phyloP scores from a whole-genome alignment of 768 basidiomycete genomes.

The Agrocybe pediades region DNA sequence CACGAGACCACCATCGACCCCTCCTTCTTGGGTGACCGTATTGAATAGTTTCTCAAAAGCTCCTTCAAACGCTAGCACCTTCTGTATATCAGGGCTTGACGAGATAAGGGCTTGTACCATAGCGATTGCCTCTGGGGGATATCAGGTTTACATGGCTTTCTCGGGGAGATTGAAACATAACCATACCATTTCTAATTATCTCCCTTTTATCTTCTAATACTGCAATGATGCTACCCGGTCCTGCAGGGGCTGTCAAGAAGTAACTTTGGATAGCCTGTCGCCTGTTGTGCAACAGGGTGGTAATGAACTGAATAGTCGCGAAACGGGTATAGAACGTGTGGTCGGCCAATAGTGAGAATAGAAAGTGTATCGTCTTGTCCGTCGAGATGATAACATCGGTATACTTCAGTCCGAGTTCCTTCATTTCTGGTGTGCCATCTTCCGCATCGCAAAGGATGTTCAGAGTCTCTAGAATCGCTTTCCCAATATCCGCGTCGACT shows the following conservation, averaged over 20 bases:
- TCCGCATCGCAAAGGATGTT: slow-evolving; percentile 82
- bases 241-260: slow-evolving; percentile 84
- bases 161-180: neutral
- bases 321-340: slow-evolving; percentile 85
- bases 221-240: slow-evolving; percentile 70
- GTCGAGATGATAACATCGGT: slow-evolving; percentile 78
- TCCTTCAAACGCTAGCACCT: slow-evolving; percentile 94
- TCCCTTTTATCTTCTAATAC: slow-evolving; percentile 85
- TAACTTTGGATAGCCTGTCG: slow-evolving; percentile 84
- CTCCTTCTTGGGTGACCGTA: slow-evolving; percentile 85
- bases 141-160: neutral
- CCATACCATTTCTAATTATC: slow-evolving; percentile 81
- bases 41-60: slow-evolving; percentile 95
- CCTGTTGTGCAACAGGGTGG: slow-evolving; percentile 79
- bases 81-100: slow-evolving; percentile 93
- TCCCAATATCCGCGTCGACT: slow-evolving; percentile 89
- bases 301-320: slow-evolving; percentile 80
- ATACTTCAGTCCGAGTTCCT: slow-evolving; percentile 81
- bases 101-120: slow-evolving; percentile 81
- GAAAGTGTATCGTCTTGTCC: slow-evolving; percentile 69
- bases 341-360: slow-evolving; percentile 78
- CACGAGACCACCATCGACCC: slow-evolving; percentile 87
- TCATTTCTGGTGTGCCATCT: slow-evolving; percentile 44
- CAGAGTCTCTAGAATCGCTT: slow-evolving; percentile 90
- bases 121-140: slow-evolving; percentile 68